Evolutionary conservation across 2,329 filamentous ascomycete species (phyloP).

Genomic region (Neophaeococcomyces aloes): DNA sequence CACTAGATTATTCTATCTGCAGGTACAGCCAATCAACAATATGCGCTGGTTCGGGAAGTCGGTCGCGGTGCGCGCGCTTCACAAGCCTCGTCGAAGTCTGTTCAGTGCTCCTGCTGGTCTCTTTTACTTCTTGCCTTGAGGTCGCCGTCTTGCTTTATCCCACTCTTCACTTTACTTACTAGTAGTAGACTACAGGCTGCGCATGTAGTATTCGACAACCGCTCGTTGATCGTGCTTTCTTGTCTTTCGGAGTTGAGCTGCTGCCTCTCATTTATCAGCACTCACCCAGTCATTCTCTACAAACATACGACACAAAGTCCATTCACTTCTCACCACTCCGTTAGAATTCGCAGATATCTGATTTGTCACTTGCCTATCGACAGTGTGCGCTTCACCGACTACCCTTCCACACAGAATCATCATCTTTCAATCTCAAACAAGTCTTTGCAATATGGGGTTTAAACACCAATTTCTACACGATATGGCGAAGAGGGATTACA

Average conservation of each 20-base stretch:
- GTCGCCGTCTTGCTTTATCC: conserved; percentile 13
- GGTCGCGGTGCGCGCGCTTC: neutral
- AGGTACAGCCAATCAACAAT: conserved; percentile 20
- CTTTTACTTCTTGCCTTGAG: conserved; percentile 10
- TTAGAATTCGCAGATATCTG: neutral
- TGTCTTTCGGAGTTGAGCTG: conserved; percentile 22
- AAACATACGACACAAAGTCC: neutral
- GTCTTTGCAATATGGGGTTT: conserved; percentile 6
- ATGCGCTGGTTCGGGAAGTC: neutral
- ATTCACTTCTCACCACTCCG: neutral
- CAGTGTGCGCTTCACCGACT: neutral
- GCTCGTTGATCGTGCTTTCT: conserved; percentile 9
- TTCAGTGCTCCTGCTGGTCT: conserved; percentile 6
- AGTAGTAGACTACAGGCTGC: conserved; percentile 10
- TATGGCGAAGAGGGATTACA: conserved; percentile 15
- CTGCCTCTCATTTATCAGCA: conserved; percentile 29
- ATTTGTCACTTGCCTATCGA: conserved; percentile 4
- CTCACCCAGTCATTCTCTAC: conserved; percentile 16
- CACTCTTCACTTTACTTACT: conserved; percentile 12
- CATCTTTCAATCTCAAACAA: neutral
- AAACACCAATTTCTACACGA: conserved; percentile 14
- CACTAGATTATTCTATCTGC: no score
- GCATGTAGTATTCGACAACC: conserved; percentile 6
- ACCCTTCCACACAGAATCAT: neutral
- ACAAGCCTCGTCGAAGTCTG: neutral